Evolutionary conservation across 257 asterid species (phyloP).

Genomic region (Fraxinus americana): DNA sequence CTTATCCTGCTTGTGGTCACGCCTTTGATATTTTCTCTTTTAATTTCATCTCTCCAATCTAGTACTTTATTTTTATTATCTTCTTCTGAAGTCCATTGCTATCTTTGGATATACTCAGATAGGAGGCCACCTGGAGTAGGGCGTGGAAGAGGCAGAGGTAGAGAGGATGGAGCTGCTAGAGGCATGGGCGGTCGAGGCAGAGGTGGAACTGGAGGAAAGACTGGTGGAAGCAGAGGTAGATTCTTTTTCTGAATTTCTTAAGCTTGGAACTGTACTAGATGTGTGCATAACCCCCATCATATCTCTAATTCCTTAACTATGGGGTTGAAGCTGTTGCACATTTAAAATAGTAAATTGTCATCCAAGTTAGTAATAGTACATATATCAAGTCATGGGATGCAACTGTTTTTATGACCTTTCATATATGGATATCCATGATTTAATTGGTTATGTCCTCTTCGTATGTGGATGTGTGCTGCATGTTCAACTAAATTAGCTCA

Average conservation of each 20-base stretch:
- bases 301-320: background rate
- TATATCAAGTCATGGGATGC: background rate
- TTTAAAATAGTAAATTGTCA: background rate
- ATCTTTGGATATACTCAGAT: constrained; percentile 37
- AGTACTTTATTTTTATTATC: background rate
- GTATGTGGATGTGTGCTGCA: background rate
- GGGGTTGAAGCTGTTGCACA: background rate
- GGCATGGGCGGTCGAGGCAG: constrained; percentile 54
- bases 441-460: background rate
- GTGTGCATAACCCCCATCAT: background rate
- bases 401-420: too few relatives aligned
- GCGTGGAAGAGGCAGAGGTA: constrained; percentile 69
- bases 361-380: background rate
- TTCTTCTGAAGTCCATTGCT: background rate
- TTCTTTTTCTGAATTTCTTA: background rate
- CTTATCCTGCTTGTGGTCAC: background rate
- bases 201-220: constrained; percentile 20
- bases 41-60: background rate
- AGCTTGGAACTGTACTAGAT: background rate
- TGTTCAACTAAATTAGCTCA: background rate
- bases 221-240: constrained; percentile 41
- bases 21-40: background rate
- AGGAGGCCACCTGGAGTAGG: constrained; percentile 73
- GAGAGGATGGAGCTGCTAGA: constrained; percentile 58
- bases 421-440: too few relatives aligned